Base-by-base conservation (phyloP, 1,139 yeast genomes). In the Sugiyamaella japonica region DNA sequence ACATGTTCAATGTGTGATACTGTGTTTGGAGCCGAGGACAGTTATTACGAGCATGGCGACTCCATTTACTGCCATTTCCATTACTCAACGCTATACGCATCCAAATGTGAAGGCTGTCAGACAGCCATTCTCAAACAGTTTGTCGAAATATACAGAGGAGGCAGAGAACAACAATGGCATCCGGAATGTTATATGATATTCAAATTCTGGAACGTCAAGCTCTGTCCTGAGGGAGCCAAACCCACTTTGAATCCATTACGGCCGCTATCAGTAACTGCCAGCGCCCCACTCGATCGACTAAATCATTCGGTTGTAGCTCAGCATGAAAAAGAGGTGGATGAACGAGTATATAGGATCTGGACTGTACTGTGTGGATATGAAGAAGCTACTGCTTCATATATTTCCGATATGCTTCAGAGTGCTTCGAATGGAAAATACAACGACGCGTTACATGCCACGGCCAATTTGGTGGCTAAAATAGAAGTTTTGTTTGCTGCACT, bases 101-200 rank as follows among this genome's bases (percentile, higher is more conserved):
- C 87, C 31, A 85, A 86, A 58, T 95, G 99, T 74, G 95, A 89
- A 72, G 97, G 98, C 20, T 93, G 99, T 72, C 81, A 85, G 59
- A 85, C 90, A 36, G 89, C 97, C 1, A 93, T 93, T 54, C 82
- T 95, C 34, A 91, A 91, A 65, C 98, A 93, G 68, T 93, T 90
- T 71, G 97, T 91, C 37, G 97, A 93, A 70, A 82, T 93, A 48
- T 89, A 84, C 60, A 79, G 96, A 62, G 96, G 97, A 48, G 97
- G 97, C n/a, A 80, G 87, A 63, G 86, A 87, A 60, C 96, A 91
- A 69, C 96, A 90, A 67, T 95, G 99, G 99, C 99, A 95, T 70
- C 98, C 98, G 2, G 99, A 95, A 70, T 95, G 99, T 74, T 95
- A 90, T 68, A 95, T 95, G 91, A 95, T 93, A 49, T 91, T 88